Evolutionary conservation across 768 basidiomycete species (phyloP), one percentile per base, ranked within the genome.

Genomic region (Hericium erinaceus): DNA sequence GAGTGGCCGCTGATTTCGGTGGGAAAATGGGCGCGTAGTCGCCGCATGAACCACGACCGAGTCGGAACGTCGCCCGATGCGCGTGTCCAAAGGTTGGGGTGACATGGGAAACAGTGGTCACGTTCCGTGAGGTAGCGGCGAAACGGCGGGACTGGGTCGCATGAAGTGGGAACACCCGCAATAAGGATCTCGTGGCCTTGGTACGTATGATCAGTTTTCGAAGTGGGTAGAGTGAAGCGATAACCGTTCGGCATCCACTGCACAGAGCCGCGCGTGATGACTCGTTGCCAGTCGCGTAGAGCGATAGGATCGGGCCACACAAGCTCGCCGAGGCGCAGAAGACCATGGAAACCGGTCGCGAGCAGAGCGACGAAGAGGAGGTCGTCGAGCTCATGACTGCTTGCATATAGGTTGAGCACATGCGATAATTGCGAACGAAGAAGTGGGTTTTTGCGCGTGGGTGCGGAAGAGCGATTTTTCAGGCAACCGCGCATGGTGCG

Each of bases 151-250:
- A 55, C 8, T 0, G 61, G 51, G 39, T 62, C 56, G 24, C 41
- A 20, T 1, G 9, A 26, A 0, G 11, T 4, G 26, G 13, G 3
- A 3, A 5, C 9, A 4, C 18, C 11, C 0, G 18, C 16, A 39
- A 66, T 39, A 16, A 60, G 15, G 24, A 70, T 39, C 1, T 48
- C 16, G 50, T 58, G 60, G 39, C 70, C 65, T 4, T 65, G 57
- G 44, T 63, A 68, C 16, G 64, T 51, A 5, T n/a, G 55, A 59
- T 77, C 73, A 7, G 69, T 70, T 53, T 78, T 79, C 58, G 77
- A 76, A 0, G 50, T 22, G 0, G 75, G 75, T 0, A 78, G 62
- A 13, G 64, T 26, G 52, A 70, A 75, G 0, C 13, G 11, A n/a
- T 33, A 60, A 2, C 9, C 38, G 1, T 59, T 7, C 0, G 16